A percentile compares a stretch with the other conserved stretches of the same genome.
Conservation (phyloP, 805 yeast genomes). For the Yueomyces sinensis region DNA sequence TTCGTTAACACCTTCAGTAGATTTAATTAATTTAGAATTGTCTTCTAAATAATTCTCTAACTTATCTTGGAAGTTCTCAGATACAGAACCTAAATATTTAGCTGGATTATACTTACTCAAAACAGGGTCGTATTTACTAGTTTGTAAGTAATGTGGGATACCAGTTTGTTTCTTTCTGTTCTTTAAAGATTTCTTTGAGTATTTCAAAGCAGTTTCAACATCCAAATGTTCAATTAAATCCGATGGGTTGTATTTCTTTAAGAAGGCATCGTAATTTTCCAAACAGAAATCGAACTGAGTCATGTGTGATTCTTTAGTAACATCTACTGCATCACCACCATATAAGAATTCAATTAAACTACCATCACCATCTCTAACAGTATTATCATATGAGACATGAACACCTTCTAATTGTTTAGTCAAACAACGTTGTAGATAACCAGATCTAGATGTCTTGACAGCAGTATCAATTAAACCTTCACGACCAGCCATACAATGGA, state of each 20-base stretch:
- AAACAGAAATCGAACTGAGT: conserved; percentile 85
- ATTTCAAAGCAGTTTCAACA: conserved; percentile 67
- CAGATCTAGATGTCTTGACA: conserved; percentile 95
- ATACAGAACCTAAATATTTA: conserved; percentile 82
- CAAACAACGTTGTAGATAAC: conserved; percentile 95
- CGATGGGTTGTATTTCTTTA: conserved; percentile 78
- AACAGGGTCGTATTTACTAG: conserved; percentile 72
- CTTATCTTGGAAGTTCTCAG: conserved; percentile 74
- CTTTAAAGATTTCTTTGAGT: conserved; percentile 74
- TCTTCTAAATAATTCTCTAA: conserved; percentile 55
- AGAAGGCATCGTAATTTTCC: conserved; percentile 77
- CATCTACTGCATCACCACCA: conserved; percentile 96
- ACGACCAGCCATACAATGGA: conserved; percentile 99
- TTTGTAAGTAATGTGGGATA: conserved; percentile 51
- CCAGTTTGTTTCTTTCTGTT: conserved; percentile 47
- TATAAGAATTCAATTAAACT: conserved; percentile 85
- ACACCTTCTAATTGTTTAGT: conserved; percentile 98
- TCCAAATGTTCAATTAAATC: conserved; percentile 61
- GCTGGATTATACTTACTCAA: conserved; percentile 78
- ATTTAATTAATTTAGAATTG: conserved; percentile 46
- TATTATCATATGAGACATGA: conserved; percentile 83
- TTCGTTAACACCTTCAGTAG: conserved; percentile 33
- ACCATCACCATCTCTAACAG: conserved; percentile 94
- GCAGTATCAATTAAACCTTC: conserved; percentile 99
- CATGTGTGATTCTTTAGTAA: conserved; percentile 89